Conservation (phyloP, 768 basidiomycete genomes). For the Phaffia tasmanica region DNA sequence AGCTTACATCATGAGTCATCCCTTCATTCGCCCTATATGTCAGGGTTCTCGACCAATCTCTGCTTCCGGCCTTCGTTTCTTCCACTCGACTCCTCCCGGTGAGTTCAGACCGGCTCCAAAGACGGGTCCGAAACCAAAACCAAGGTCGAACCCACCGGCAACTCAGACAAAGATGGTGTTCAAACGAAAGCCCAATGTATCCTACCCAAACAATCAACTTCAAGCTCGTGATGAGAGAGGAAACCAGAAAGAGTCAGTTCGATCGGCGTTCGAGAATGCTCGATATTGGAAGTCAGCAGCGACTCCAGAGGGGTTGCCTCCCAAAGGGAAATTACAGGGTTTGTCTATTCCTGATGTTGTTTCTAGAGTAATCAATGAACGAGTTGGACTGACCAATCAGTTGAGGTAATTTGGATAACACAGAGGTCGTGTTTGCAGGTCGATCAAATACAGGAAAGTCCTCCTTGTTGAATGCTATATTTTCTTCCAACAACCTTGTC, state of each 20-base stretch:
- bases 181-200: slow-evolving; percentile 6
- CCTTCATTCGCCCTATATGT: no score
- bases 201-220: slow-evolving; percentile 13
- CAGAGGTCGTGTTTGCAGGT: slow-evolving; percentile 26
- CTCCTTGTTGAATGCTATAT: slow-evolving; percentile 17
- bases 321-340: slow-evolving; percentile 8
- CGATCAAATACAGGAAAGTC: slow-evolving; percentile 24
- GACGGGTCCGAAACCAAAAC: no score
- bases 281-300: slow-evolving; percentile 5
- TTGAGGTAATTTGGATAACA: no score
- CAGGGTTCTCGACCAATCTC: no score
- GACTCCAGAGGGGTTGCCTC: background rate
- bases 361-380: background rate
- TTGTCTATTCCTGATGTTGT: background rate
- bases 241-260: background rate
- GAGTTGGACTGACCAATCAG: slow-evolving; percentile 1
- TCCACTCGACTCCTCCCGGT: no score
- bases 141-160: background rate
- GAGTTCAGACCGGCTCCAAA: no score
- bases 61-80: no score
- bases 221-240: slow-evolving; percentile 5
- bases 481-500: slow-evolving; percentile 5
- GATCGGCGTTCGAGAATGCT: slow-evolving; percentile 3
- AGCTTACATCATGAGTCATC: no score
- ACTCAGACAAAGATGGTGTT: slow-evolving; percentile 1